Evolutionary conservation across 169 alveolate species (phyloP).

Genomic region (Ichthyophthirius multifiliis): DNA sequence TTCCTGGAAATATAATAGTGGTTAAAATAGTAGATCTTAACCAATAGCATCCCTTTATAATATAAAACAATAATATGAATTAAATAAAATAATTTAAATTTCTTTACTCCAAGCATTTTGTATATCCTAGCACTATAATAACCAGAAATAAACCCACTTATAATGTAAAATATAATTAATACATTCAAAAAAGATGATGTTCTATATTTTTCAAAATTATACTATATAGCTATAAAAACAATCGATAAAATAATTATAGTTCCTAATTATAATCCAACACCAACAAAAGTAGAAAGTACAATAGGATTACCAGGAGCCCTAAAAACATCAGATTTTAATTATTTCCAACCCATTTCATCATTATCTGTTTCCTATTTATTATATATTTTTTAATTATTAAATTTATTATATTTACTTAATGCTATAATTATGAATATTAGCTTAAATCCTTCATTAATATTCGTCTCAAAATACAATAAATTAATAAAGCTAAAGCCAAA

Average conservation of each 20-base stretch:
- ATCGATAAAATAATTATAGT: neutral
- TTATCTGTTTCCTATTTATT: too few relatives aligned
- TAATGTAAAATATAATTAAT: neutral
- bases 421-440: neutral
- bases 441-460: neutral
- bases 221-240: neutral
- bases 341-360: conserved; percentile 14
- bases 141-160: neutral
- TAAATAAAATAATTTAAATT: neutral
- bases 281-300: neutral
- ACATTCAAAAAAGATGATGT: neutral
- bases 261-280: neutral
- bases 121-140: neutral
- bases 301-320: conserved; percentile 11
- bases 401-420: too few relatives aligned
- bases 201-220: neutral
- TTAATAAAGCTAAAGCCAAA: neutral
- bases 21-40: neutral
- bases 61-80: neutral
- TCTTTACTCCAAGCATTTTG: conserved; percentile 2
- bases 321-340: neutral
- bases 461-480: neutral
- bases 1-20: neutral
- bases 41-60: neutral
- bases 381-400: too few relatives aligned